Percentiles rank a stretch among this genome's conserved stretches.
phyloP scores from a whole-genome alignment of 2,329 filamentous ascomycete species.

The Calonectria ilicicola region DNA sequence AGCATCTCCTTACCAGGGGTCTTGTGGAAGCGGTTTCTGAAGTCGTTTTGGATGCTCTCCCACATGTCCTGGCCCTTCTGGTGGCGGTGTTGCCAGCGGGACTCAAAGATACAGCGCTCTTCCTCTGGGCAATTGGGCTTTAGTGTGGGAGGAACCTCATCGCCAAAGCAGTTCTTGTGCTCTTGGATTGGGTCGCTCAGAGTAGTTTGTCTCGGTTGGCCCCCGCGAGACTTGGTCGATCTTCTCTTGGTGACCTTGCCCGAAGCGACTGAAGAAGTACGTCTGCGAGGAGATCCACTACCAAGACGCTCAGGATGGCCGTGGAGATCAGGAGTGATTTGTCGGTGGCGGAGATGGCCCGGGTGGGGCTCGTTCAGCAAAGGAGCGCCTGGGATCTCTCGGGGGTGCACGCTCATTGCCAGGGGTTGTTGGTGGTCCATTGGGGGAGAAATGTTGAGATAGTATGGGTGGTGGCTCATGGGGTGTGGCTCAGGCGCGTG shows the following conservation, averaged over 20 bases:
- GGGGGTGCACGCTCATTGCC: conserved; percentile 40
- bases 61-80: conserved; percentile 70
- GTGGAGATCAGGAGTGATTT: conserved; percentile 38
- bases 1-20: conserved; percentile 61
- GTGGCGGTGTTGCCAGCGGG: conserved; percentile 58
- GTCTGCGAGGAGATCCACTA: conserved; percentile 45
- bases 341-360: conserved; percentile 39
- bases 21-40: conserved; percentile 48
- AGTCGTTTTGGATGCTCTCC: conserved; percentile 63
- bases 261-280: conserved; percentile 31
- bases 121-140: conserved; percentile 60
- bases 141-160: conserved; percentile 53
- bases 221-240: conserved; percentile 29
- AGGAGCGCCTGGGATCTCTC: conserved; percentile 37
- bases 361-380: conserved; percentile 40
- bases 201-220: conserved; percentile 19
- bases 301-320: conserved; percentile 34
- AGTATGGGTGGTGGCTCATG: conserved; percentile 45
- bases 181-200: conserved; percentile 44
- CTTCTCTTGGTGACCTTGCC: conserved; percentile 46
- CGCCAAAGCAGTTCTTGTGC: conserved; percentile 49
- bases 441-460: conserved; percentile 39
- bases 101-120: conserved; percentile 61
- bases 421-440: conserved; percentile 43
- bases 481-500: conserved; percentile 42